These are phyloP conservation scores for Fagopyrum homotropicum DNA, from an alignment of 148 eudicot genomes.

Conservation along the genomic window DNA sequence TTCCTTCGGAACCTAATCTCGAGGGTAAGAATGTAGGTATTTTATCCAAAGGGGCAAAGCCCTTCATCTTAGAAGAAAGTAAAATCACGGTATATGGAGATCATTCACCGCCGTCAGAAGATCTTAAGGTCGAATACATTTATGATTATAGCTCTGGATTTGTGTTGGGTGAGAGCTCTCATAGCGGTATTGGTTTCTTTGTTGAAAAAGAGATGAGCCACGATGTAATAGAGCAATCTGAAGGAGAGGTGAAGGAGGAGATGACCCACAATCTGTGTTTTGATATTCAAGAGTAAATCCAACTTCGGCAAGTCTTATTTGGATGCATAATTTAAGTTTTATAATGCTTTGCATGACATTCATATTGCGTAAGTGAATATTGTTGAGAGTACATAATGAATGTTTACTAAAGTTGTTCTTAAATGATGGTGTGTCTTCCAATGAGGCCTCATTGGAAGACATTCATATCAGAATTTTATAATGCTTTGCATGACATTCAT, in stretches of 20 bases:
- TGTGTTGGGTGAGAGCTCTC: constrained; percentile 55
- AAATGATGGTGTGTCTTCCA: too few species aligned
- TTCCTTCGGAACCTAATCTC: constrained; percentile 14
- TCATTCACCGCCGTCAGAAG: constrained; percentile 27
- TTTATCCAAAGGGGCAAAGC: constrained; percentile 24
- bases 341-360: too few species aligned
- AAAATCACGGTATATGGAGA: constrained; percentile 49
- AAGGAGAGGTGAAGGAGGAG: constrained; percentile 23
- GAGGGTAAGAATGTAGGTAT: constrained; percentile 20
- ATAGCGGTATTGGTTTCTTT: constrained; percentile 25
- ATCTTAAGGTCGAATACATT: constrained; percentile 31
- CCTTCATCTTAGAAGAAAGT: constrained; percentile 37
- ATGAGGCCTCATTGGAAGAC: too few species aligned
- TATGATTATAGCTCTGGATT: constrained; percentile 49
- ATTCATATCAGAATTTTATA: too few species aligned
- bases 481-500: too few species aligned
- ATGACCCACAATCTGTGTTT: background rate
- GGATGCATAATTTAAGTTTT: too few species aligned
- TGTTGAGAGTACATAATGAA: too few species aligned
- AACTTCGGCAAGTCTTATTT: too few species aligned
- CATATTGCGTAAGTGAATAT: too few species aligned
- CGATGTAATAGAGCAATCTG: constrained; percentile 18
- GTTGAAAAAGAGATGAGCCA: constrained; percentile 20
- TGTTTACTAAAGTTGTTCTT: too few species aligned
- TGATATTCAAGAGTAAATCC: too few species aligned